Evolutionary conservation across 2,329 filamentous ascomycete genomes (phyloP), one percentile per base, ranked within the genome.

Genomic region (Orbilia ellipsospora): DNA sequence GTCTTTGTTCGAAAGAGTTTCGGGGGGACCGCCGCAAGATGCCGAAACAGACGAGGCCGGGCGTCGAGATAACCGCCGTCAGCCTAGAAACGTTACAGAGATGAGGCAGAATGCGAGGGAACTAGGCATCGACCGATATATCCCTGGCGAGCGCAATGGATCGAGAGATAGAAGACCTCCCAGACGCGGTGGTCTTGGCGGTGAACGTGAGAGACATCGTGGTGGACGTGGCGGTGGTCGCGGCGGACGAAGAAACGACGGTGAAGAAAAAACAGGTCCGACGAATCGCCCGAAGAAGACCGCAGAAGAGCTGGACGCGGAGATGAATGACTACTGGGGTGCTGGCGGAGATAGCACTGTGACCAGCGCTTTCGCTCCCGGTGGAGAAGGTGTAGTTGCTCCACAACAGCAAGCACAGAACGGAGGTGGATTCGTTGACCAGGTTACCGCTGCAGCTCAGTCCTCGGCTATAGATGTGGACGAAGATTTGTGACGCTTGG

Each of bases 251-350:
- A 23, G 20, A 12, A 18, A 18, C n/a, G 65, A 56, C 7, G 67
- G 69, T 13, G 54, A 55, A 18, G 82, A 73, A 84, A 84, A 54
- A 82, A 83, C 40, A 74, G 80, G 36, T 36, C 84, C 84, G 55
- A 85, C 84, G 16, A 86, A 88, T 63, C 86, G 92, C 57, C 86
- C 89, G 1, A 90, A 89, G 83, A 97, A 96, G 87, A 97, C 94
- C 0, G 91, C 93, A 78, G 92, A 96, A 80, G 92, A 97, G 81
- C 85, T 97, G 48, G 94, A 97, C 82, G 92, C 92, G n/a, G 94
- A 97, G 83, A 97, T 97, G 94, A 93, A 90, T 31, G 92, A 97
- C 81, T 97, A 97, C 82, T 97, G 93, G 85, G 89, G 76, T 56
- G 68, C 61, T 7, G 52, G 50, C 20, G 70, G 57, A 7, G 69